Evolutionary conservation across 768 basidiomycete species (phyloP).

Genomic region (Sarcodon aspratus): DNA sequence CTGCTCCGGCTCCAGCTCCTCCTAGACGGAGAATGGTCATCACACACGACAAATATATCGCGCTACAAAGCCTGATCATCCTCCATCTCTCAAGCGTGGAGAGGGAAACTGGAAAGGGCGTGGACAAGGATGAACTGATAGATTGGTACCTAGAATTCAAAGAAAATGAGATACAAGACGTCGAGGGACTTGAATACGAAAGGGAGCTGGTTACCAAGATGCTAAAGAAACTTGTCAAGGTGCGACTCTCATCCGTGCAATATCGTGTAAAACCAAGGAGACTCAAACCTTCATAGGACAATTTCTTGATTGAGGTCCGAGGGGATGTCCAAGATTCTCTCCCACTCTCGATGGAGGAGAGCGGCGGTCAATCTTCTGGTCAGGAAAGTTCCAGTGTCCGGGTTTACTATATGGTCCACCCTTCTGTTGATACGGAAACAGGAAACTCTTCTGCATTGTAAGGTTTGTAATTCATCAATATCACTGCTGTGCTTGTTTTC

Average conservation of each 20-base stretch:
- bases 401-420: constrained; percentile 86
- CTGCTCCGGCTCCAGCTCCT: constrained; percentile 15
- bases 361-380: constrained; percentile 35
- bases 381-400: constrained; percentile 43
- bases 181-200: constrained; percentile 86
- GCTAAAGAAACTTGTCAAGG: constrained; percentile 84
- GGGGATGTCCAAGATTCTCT: constrained; percentile 80
- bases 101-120: constrained; percentile 58
- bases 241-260: constrained; percentile 14
- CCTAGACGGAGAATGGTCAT: constrained; percentile 78
- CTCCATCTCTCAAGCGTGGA: constrained; percentile 73
- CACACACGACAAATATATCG: constrained; percentile 91
- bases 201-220: constrained; percentile 86
- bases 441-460: too few species aligned
- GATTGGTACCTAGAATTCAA: constrained; percentile 94
- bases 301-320: constrained; percentile 71
- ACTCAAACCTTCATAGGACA: constrained; percentile 42
- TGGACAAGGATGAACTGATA: constrained; percentile 85
- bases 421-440: constrained; percentile 66
- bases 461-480: too few species aligned
- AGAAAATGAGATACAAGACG: constrained; percentile 71
- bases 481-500: too few species aligned
- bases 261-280: neutral
- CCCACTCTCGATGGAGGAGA: constrained; percentile 51
- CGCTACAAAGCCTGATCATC: constrained; percentile 81